Conservation (phyloP, 495 filamentous ascomycete species). For the Aspergillus heteromorphus region DNA sequence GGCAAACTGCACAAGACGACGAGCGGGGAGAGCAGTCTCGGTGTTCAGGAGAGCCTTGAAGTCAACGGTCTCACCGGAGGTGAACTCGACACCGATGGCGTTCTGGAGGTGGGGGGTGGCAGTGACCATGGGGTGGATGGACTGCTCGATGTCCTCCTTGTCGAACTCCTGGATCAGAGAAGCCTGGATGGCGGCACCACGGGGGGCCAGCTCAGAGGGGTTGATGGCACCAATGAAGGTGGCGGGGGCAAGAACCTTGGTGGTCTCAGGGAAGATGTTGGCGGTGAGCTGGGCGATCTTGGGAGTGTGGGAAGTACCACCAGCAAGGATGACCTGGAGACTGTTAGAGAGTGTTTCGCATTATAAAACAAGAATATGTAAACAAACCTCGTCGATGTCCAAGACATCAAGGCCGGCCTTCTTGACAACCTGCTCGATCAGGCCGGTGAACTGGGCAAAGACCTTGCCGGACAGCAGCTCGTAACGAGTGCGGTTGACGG, state of each 20-base stretch:
- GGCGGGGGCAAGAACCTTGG: conserved; percentile 75
- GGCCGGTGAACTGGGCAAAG: conserved; percentile 76
- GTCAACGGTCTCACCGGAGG: conserved; percentile 53
- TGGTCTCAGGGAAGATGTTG: conserved; percentile 74
- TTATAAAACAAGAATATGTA: not conserved
- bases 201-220: conserved; percentile 81
- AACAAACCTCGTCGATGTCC: conserved; percentile 74
- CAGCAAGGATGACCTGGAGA: conserved; percentile 75
- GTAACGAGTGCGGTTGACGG: conserved; percentile 87
- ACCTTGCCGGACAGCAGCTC: conserved; percentile 82
- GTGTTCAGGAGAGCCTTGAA: conserved; percentile 75
- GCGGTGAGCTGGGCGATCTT: conserved; percentile 74
- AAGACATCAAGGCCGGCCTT: conserved; percentile 90
- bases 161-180: conserved; percentile 90
- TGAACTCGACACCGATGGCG: conserved; percentile 80
- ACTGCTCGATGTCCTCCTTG: conserved; percentile 87
- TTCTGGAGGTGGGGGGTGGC: conserved; percentile 83
- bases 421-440: conserved; percentile 78
- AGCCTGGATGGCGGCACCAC: conserved; percentile 93
- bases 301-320: conserved; percentile 89
- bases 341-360: not conserved
- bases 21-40: conserved; percentile 86
- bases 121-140: conserved; percentile 90
- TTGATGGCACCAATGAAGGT: conserved; percentile 76
- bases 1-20: conserved; percentile 70